Conservation (phyloP, 2,329 filamentous ascomycete species). For the Colletotrichum lupini region DNA sequence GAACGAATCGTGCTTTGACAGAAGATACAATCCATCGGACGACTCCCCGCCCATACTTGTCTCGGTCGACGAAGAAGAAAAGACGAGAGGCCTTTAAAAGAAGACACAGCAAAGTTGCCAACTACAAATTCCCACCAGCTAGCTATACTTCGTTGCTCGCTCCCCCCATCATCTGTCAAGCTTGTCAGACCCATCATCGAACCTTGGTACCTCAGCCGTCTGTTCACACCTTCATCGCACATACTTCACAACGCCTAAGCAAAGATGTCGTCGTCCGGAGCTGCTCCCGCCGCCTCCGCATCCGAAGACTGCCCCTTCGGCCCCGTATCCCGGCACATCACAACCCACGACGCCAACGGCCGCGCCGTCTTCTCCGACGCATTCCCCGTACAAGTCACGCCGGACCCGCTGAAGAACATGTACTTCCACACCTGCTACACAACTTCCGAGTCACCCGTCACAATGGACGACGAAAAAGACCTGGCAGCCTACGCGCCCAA, state of each 20-base stretch:
- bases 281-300: conserved; percentile 1
- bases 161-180: not conserved
- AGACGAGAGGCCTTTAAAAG: not conserved
- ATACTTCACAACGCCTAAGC: not conserved
- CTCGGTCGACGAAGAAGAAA: not conserved
- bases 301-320: conserved; percentile 25
- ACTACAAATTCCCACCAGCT: not conserved
- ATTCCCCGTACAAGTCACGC: conserved; percentile 35
- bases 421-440: conserved; percentile 40
- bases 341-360: conserved; percentile 41
- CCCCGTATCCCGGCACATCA: conserved; percentile 37
- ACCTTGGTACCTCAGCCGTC: not conserved
- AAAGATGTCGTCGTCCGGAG: conserved; percentile 22
- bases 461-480: conserved; percentile 29
- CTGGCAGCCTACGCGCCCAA: conserved; percentile 28
- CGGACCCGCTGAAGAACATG: conserved; percentile 31
- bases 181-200: not conserved
- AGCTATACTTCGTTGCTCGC: not conserved
- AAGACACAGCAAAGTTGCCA: not conserved
- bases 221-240: not conserved
- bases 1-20: conserved; percentile 1
- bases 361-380: conserved; percentile 40
- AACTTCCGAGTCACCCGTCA: conserved; percentile 32
- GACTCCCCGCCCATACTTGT: not conserved
- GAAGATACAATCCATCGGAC: not conserved